Evolutionary conservation across 2,329 filamentous ascomycete species (phyloP).

Genomic region (Xylaria sp.): DNA sequence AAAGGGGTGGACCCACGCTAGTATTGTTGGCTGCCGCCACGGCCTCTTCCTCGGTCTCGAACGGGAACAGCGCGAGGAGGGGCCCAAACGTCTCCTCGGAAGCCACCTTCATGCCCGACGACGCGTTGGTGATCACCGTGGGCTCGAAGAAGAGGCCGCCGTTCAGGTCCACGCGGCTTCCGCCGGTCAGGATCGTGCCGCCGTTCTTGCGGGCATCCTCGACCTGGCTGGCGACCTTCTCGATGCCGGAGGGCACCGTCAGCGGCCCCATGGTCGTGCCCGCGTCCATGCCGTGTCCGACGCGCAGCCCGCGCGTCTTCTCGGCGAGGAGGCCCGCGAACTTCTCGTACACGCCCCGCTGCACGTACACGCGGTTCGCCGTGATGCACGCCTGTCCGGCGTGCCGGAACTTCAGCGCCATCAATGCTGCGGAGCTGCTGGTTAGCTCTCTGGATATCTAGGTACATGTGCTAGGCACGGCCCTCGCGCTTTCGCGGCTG

Average conservation of each 20-base stretch:
- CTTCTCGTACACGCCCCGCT: conserved; percentile 62
- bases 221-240: conserved; percentile 62
- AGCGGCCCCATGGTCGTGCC: conserved; percentile 63
- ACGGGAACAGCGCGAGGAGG: conserved; percentile 57
- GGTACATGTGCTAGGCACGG: too few relatives aligned
- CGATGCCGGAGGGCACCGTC: conserved; percentile 56
- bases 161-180: conserved; percentile 45
- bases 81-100: conserved; percentile 62
- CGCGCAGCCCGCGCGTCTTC: conserved; percentile 54
- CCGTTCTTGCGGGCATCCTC: conserved; percentile 66
- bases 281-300: conserved; percentile 63
- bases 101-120: conserved; percentile 50
- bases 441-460: too few relatives aligned
- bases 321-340: conserved; percentile 60
- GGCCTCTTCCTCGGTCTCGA: conserved; percentile 61
- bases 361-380: conserved; percentile 67
- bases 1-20: conserved; percentile 34
- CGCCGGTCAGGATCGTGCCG: conserved; percentile 64
- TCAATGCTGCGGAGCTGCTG: conserved; percentile 26
- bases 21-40: conserved; percentile 58
- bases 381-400: conserved; percentile 68
- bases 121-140: conserved; percentile 55
- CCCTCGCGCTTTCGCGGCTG: background rate
- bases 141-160: conserved; percentile 67
- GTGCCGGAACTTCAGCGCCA: conserved; percentile 48